phyloP scores from a whole-genome alignment of 306 rosid species.

The Vigna nakashimae region DNA sequence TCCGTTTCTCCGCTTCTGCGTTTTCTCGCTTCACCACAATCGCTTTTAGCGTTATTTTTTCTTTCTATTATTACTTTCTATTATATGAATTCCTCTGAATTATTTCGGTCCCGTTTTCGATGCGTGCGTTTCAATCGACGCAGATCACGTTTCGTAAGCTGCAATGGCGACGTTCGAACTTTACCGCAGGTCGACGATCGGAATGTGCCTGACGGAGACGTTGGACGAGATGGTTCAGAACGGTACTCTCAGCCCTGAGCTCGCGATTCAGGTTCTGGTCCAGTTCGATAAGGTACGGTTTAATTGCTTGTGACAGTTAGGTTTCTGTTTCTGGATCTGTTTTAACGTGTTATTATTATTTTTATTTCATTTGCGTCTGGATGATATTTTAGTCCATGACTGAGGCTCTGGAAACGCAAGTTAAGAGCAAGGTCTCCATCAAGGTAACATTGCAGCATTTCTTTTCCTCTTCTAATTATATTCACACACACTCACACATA shows the following conservation, averaged over 20 bases:
- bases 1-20: neutral
- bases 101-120: neutral
- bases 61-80: neutral
- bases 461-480: neutral
- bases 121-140: neutral
- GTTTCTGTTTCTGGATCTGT: slow-evolving; percentile 18
- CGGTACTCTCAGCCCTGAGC: slow-evolving; percentile 89
- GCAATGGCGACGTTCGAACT: slow-evolving; percentile 93
- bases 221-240: slow-evolving; percentile 92
- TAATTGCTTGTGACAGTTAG: neutral
- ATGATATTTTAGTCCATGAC: slow-evolving; percentile 74
- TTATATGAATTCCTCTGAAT: slow-evolving; percentile 1
- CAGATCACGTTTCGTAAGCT: slow-evolving; percentile 58
- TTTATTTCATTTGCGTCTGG: slow-evolving; percentile 4
- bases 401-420: slow-evolving; percentile 90
- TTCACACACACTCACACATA: too few species aligned
- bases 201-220: slow-evolving; percentile 89
- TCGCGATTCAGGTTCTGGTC: slow-evolving; percentile 93
- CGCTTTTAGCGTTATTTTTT: neutral
- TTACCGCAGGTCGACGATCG: slow-evolving; percentile 89
- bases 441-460: slow-evolving; percentile 58
- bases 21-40: slow-evolving; percentile 4
- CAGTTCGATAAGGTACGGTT: slow-evolving; percentile 88
- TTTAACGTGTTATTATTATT: neutral
- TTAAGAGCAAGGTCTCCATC: slow-evolving; percentile 81